Base-by-base conservation (phyloP, 306 rosid genomes). In the Malus sylvestris region DNA sequence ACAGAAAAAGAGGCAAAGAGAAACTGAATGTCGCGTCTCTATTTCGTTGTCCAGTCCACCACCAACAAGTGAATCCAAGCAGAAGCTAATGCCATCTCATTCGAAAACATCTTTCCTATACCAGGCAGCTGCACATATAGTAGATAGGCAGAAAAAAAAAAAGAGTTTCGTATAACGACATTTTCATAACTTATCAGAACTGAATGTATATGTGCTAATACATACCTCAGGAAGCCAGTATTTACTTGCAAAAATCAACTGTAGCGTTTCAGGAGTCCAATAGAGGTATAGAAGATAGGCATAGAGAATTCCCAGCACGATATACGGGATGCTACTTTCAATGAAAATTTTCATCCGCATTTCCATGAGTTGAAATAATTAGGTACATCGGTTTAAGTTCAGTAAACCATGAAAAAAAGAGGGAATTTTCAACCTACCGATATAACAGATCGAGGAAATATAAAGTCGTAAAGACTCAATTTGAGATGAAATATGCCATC, bases 21-120 rank as follows among this genome's bases (percentile, higher is more conserved):
- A 90, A 73, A 92, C 86, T 0, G 99, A 92, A 83, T 90, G 96
- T 67, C 99, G 83, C 33, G 97, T 95, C 87, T 90, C 97, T 12
- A 95, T 79, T 76, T 88, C 66, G 70, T 95, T 95, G 81, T 84
- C 84, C 55, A 62, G 79, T 76, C 99, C 18, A 92, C 91, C 83
- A 79, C 92, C 87, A 95, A 75, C 81, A 90, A 88, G 81, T 92
- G 99, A 83, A 92, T 95, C 99, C 97, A 95, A 16, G 99, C 97
- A 83, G 99, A 92, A 76, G 97, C 97, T 59, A 95, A 73, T 72
- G 97, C 89, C 89, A 95, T 72, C 88, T 95, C 99, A 46, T 87
- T 90, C 2, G 97, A 82, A 83, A 95, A 92, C 97, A 95, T 90
- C 84, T 82, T 95, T 53, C 81, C 92, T 20, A 95, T 92, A 73